A percentile compares a stretch with the other conserved stretches of the same genome.
Evolutionary conservation across 73 alveolate species (phyloP).

Genomic region (Durusdinium trenchii): DNA sequence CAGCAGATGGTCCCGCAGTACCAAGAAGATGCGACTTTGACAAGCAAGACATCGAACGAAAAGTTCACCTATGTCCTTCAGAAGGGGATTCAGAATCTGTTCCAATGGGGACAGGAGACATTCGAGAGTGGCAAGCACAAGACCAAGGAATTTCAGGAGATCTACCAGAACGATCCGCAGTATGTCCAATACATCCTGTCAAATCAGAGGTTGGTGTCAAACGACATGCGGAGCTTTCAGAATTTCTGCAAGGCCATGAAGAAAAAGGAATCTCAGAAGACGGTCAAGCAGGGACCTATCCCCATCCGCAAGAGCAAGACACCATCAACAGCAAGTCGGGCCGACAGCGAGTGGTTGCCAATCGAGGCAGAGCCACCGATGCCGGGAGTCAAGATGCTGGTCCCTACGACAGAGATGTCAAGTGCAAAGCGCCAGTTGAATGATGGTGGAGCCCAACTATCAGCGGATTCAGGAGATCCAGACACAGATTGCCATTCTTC

Average conservation of each 20-base stretch:
- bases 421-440: background rate
- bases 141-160: background rate
- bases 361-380: background rate
- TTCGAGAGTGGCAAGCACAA: background rate
- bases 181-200: background rate
- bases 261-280: background rate
- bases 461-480: background rate
- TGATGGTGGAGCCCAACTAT: background rate
- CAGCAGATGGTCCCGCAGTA: background rate
- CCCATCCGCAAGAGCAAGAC: background rate
- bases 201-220: background rate
- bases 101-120: background rate
- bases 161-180: background rate
- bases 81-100: background rate
- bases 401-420: background rate
- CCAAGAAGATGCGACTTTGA: background rate
- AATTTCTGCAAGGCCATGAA: background rate
- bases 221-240: background rate
- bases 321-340: background rate
- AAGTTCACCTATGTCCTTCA: background rate
- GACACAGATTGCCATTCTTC: conserved; percentile 11
- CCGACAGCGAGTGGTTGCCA: background rate
- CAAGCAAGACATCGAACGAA: no score
- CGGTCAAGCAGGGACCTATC: background rate
- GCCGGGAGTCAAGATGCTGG: background rate